Evolutionary conservation across 2,329 filamentous ascomycete genomes (phyloP), one percentile per base, ranked within the genome.

Genomic region (Clonostachys rhizophaga): DNA sequence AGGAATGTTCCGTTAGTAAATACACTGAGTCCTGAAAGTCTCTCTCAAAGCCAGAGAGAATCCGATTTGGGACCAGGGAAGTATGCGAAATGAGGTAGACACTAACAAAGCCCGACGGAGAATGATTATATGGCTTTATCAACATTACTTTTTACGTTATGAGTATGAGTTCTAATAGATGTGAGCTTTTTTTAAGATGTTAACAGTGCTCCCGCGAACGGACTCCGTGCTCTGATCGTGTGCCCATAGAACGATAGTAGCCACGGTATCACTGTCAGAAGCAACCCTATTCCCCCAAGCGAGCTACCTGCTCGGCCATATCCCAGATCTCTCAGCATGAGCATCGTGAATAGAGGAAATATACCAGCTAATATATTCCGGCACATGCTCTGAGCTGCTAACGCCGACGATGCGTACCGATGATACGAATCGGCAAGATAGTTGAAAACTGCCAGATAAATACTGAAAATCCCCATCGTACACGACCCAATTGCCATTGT

Each of bases 341-440:
- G 71, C 24, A 68, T 67, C 0, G 81, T 81, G 37, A 86, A 75
- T 6, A 87, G 65, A 0, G 84, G 84, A 52, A 87, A 86, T 0
- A 78, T 62, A 8, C 83, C 84, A 20, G 78, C 82, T 1, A 87
- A 67, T 42, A 86, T 66, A 55, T 87, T 87, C 14, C 84, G 74
- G 52, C 81, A 84, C 59, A 83, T 86, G 40, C 74, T 79, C 62
- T 87, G 83, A 3, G 83, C 83, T 0, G 84, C 84, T 16, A 86
- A 67, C 2, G 83, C 84, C 3, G 79, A 84, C 48, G 78, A 83
- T 3, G 84, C 81, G 55, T 84, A 87, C 2, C 75, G 73, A 57
- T 84, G 79, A 57, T 87, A 88, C 1, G 76, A 79, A 59, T 87
- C 84, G 4, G 83, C 83, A 5, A 87, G 67, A 54, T 86, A 87